phyloP scores from a whole-genome alignment of 805 yeast genomes.

The Sporopachydermia lactativora region DNA sequence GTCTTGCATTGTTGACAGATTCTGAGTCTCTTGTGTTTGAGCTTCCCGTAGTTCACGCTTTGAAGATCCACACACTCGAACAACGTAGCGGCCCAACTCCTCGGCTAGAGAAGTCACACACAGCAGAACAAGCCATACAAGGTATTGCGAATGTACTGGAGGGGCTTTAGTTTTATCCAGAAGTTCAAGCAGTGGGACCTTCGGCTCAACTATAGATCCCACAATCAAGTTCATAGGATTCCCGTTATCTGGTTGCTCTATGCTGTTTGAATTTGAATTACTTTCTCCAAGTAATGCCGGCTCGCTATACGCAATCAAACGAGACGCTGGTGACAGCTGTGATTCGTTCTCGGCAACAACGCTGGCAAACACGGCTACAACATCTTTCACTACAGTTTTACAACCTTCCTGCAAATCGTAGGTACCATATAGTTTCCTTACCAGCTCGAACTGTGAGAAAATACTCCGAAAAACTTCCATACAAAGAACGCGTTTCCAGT shows the following conservation, averaged over 20 bases:
- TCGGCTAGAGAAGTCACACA: slow-evolving; percentile 46
- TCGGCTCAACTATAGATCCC: too few species aligned
- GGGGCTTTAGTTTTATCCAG: slow-evolving; percentile 79
- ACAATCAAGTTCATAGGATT: too few species aligned
- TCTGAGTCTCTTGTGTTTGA: slow-evolving; percentile 4
- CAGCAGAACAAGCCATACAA: slow-evolving; percentile 39
- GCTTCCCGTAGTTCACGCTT: slow-evolving; percentile 20
- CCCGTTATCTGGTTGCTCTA: too few species aligned
- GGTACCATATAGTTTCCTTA: slow-evolving; percentile 37
- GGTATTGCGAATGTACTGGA: slow-evolving; percentile 43
- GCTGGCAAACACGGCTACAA: slow-evolving; percentile 29
- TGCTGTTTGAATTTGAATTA: too few species aligned
- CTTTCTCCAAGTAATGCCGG: too few species aligned
- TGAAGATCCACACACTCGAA: too few species aligned
- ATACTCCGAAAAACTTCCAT: slow-evolving; percentile 58
- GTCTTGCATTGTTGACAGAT: slow-evolving; percentile 6
- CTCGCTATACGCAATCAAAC: neutral
- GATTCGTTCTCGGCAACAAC: slow-evolving; percentile 24
- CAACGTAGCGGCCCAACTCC: slow-evolving; percentile 44
- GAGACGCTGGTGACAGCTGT: slow-evolving; percentile 12
- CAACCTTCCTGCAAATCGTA: slow-evolving; percentile 48
- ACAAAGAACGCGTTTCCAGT: slow-evolving; percentile 65
- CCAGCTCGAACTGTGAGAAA: slow-evolving; percentile 38
- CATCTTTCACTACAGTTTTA: slow-evolving; percentile 45
- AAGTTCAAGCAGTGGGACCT: slow-evolving; percentile 52